Evolutionary conservation across 768 basidiomycete species (phyloP).

Genomic region (Leccinum truebloodii): DNA sequence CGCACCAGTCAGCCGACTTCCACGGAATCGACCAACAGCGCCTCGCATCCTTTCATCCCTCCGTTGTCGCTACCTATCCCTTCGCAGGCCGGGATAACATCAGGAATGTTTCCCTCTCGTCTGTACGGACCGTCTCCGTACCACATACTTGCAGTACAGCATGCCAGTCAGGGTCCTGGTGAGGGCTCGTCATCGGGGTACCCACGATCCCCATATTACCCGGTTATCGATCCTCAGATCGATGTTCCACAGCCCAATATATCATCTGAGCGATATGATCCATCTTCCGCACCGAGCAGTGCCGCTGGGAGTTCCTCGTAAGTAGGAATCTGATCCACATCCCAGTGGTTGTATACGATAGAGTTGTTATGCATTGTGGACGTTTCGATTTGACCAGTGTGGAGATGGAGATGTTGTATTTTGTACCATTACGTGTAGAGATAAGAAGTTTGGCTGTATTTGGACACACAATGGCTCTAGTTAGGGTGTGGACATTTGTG

Average conservation of each 20-base stretch:
- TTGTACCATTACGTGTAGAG: conserved; percentile 3
- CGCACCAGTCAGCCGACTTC: conserved; percentile 4
- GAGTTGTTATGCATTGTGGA: background rate
- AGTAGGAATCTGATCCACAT: background rate
- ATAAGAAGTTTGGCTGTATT: conserved; percentile 27
- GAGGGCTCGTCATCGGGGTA: conserved; percentile 30
- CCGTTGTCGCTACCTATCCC: conserved; percentile 16
- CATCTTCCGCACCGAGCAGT: conserved; percentile 18
- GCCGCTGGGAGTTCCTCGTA: conserved; percentile 16
- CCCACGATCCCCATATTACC: conserved; percentile 36
- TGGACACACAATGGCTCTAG: conserved; percentile 11
- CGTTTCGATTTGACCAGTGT: background rate
- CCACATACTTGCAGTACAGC: conserved; percentile 29
- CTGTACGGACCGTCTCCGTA: conserved; percentile 32
- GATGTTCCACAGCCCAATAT: conserved; percentile 33
- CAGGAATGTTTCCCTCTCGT: conserved; percentile 26
- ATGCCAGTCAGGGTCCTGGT: conserved; percentile 16
- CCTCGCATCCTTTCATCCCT: conserved; percentile 19
- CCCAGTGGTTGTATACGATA: background rate
- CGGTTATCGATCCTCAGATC: conserved; percentile 42
- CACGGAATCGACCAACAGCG: conserved; percentile 1
- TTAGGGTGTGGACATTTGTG: conserved; percentile 2
- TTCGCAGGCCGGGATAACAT: conserved; percentile 20
- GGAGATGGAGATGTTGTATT: conserved; percentile 8
- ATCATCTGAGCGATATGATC: conserved; percentile 36